Base-by-base conservation (phyloP, 2,329 filamentous ascomycete species). In the Orbilia brochopaga region DNA sequence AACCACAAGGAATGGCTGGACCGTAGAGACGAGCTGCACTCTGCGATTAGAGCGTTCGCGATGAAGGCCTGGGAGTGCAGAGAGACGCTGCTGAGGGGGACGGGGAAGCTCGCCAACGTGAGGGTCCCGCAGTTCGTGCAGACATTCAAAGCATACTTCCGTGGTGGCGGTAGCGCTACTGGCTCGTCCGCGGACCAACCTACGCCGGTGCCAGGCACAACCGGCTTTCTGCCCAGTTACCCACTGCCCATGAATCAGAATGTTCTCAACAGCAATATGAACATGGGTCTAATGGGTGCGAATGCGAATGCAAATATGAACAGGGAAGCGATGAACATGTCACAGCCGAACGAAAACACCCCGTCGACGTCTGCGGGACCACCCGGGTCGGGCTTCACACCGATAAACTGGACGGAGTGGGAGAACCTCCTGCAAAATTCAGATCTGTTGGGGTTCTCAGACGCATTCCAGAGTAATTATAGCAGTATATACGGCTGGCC, bases 31-130 rank as follows among this genome's bases (percentile, higher is more conserved):
- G 75, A 77, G 2, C 70, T 80, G 23, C 73, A 79, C 60, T 63
- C 76, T 1, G 76, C 77, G 1, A 76, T 79, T 63, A 70, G 77
- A 21, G 74, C 75, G 1, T 74, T 79, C 13, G 77, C 78, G 13
- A 50, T 80, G 17, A 79, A 78, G 53, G 79, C 78, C 1, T 80
- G 78, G 79, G 74, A 77, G 27, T 65, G 50, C 50, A 53, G 67
- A 27, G 67, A 65, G 52, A 37, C 17, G 7, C 48, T 65, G 21
- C 53, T 65, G 13, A 56, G 42, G 32, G 56, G 46, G 30, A 19
- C 19, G 17, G 67, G 55, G 5, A 60, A 48, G 19, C 15, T 60
- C 5, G 48, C 57, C 27, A 59, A 24, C 27, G 17, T 57, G 6
- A 58, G 23, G 15, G 24, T 58, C 11, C 66, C 66, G 2, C 32